These are phyloP conservation scores for Aspergillus egyptiacus DNA, from an alignment of 495 filamentous ascomycete genomes.

Conservation along the genomic window DNA sequence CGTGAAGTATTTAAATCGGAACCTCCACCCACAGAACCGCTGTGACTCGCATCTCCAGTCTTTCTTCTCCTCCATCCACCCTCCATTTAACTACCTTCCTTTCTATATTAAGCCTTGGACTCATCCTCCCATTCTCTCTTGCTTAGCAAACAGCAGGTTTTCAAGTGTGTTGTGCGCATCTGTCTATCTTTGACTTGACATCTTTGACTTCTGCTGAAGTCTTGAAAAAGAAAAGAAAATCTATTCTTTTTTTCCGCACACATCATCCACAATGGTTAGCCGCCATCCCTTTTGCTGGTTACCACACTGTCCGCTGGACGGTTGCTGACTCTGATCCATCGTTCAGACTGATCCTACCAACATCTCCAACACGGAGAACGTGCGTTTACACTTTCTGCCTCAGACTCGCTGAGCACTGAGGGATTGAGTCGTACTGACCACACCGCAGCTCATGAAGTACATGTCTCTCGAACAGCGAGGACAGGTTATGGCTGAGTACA, in stretches of 20 bases:
- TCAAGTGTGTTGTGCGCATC: constrained; percentile 14
- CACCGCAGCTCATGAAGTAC: constrained; percentile 80
- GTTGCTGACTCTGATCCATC: constrained; percentile 9
- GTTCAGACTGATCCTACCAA: constrained; percentile 48
- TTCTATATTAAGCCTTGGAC: constrained; percentile 9
- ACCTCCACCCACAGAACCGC: constrained; percentile 17
- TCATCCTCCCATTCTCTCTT: constrained; percentile 11
- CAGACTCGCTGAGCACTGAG: constrained; percentile 29
- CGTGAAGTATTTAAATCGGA: constrained; percentile 3
- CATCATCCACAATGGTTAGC: constrained; percentile 16
- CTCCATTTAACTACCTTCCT: constrained; percentile 7
- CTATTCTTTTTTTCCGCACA: constrained; percentile 15
- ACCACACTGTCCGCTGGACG: too few species aligned
- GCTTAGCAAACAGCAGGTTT: constrained; percentile 4
- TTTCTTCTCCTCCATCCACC: constrained; percentile 10
- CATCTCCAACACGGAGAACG: constrained; percentile 67
- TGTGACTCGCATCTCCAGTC: constrained; percentile 18
- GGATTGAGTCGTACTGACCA: constrained; percentile 40
- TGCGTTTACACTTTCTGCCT: constrained; percentile 40
- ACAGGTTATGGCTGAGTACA: constrained; percentile 82
- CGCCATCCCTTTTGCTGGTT: not conserved
- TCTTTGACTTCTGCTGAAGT: constrained; percentile 4
- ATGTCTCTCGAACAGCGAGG: constrained; percentile 85
- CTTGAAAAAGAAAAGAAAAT: constrained; percentile 9
- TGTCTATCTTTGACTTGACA: constrained; percentile 7